phyloP scores from a whole-genome alignment of 1,284 basidiomycete species.

The Fomes fomentarius region DNA sequence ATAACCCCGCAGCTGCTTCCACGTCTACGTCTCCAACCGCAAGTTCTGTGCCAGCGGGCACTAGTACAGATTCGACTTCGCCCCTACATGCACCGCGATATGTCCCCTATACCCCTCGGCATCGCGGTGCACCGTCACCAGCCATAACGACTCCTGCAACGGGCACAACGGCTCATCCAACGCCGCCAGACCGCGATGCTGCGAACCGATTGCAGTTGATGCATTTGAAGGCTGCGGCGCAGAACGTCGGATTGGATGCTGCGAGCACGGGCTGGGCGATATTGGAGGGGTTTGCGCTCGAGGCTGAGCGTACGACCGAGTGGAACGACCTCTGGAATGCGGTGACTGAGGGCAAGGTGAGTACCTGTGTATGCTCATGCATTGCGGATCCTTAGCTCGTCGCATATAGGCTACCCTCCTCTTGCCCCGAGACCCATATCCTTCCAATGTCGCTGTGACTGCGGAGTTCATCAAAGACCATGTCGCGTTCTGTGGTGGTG shows the following conservation, averaged over 20 bases:
- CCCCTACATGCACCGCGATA: constrained; percentile 41
- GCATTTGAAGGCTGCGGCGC: constrained; percentile 80
- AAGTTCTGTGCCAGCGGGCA: constrained; percentile 5
- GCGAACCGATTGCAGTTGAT: constrained; percentile 76
- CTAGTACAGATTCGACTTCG: constrained; percentile 29
- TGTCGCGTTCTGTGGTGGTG: constrained; percentile 61
- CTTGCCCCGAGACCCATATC: constrained; percentile 65
- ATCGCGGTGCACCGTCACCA: constrained; percentile 53
- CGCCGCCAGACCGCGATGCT: constrained; percentile 49
- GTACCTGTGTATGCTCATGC: no score
- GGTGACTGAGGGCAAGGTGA: constrained; percentile 71
- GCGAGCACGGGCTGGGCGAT: constrained; percentile 83
- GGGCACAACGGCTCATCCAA: constrained; percentile 43
- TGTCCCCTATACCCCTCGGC: constrained; percentile 59
- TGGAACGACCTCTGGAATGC: constrained; percentile 80
- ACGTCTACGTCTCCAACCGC: neutral
- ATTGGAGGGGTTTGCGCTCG: constrained; percentile 74
- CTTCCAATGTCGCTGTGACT: constrained; percentile 58
- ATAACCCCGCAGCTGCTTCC: constrained; percentile 2
- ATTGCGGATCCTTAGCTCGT: no score
- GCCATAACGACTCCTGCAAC: constrained; percentile 58
- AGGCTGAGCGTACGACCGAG: constrained; percentile 61
- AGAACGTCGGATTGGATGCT: constrained; percentile 72
- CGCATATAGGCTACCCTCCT: constrained; percentile 72
- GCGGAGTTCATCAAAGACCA: constrained; percentile 82